Evolutionary conservation across 805 yeast species (phyloP).

Genomic region (Pichia deserticola): DNA sequence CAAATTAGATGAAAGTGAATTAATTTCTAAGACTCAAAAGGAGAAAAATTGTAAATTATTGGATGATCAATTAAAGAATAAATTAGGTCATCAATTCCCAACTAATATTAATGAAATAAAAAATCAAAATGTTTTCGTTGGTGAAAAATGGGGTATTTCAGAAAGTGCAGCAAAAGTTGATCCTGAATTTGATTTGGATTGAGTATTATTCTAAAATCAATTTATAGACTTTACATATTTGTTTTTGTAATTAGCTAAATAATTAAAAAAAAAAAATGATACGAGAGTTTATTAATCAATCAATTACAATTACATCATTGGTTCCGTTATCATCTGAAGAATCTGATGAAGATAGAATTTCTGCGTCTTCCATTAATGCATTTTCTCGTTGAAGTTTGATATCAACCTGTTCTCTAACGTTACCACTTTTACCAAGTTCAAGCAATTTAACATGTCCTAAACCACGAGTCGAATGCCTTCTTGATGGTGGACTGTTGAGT

Average conservation of each 20-base stretch:
- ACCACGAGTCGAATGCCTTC: neutral
- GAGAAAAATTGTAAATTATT: constrained; percentile 23
- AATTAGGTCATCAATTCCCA: constrained; percentile 20
- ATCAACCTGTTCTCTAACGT: constrained; percentile 6
- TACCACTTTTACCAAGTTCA: constrained; percentile 12
- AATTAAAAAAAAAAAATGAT: too few species aligned
- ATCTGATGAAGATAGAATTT: neutral
- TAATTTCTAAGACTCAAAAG: constrained; percentile 24
- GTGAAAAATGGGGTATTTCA: constrained; percentile 30
- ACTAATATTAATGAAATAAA: constrained; percentile 23
- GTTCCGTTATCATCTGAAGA: neutral
- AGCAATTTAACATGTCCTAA: constrained; percentile 1
- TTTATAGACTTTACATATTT: neutral
- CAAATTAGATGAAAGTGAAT: constrained; percentile 15
- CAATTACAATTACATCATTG: constrained; percentile 6
- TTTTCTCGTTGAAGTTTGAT: constrained; percentile 1
- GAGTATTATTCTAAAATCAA: neutral
- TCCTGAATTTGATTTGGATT: constrained; percentile 18
- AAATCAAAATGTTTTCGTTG: constrained; percentile 18
- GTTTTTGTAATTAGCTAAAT: neutral
- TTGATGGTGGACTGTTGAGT: neutral
- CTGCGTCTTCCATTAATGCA: constrained; percentile 1
- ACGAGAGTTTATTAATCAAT: neutral
- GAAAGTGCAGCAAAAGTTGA: constrained; percentile 30
- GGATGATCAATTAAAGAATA: constrained; percentile 25